Conservation (phyloP, 306 rosid genomes). For the Ormosia semicastrata region DNA sequence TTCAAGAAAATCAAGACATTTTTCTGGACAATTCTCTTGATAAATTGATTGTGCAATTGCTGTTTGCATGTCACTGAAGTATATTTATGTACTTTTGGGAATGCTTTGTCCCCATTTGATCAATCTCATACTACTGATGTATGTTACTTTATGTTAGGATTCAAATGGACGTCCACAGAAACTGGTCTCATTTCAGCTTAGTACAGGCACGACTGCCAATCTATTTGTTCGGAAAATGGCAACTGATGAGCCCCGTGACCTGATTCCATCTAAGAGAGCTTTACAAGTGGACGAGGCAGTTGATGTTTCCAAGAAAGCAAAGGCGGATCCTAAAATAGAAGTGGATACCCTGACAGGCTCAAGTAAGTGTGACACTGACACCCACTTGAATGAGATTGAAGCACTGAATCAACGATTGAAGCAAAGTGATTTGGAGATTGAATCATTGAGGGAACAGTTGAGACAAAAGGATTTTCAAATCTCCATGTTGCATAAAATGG, state of each 20-base stretch:
- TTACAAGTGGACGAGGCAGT: constrained; percentile 34
- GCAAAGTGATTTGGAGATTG: constrained; percentile 42
- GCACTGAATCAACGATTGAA: constrained; percentile 39
- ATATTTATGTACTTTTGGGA: neutral
- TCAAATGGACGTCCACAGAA: constrained; percentile 65
- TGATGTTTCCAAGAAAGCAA: constrained; percentile 46
- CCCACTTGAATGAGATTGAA: constrained; percentile 41
- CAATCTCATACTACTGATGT: neutral
- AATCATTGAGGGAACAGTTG: constrained; percentile 40
- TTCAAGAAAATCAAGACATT: constrained; percentile 2
- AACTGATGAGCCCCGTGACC: neutral
- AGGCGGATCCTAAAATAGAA: constrained; percentile 39
- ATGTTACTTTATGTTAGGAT: constrained; percentile 50
- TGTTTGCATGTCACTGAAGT: neutral
- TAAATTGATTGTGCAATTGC: neutral
- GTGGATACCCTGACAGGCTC: constrained; percentile 22
- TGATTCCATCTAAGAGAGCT: constrained; percentile 49
- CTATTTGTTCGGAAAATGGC: constrained; percentile 58
- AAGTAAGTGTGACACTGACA: constrained; percentile 18
- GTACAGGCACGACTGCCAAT: constrained; percentile 29
- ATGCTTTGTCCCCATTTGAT: neutral
- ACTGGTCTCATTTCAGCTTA: constrained; percentile 28
- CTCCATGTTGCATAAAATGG: constrained; percentile 36
- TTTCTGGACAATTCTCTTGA: neutral
- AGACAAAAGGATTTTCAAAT: constrained; percentile 55